Evolutionary conservation across 2,329 filamentous ascomycete species (phyloP).

Genomic region (Calonectria leucothoes): DNA sequence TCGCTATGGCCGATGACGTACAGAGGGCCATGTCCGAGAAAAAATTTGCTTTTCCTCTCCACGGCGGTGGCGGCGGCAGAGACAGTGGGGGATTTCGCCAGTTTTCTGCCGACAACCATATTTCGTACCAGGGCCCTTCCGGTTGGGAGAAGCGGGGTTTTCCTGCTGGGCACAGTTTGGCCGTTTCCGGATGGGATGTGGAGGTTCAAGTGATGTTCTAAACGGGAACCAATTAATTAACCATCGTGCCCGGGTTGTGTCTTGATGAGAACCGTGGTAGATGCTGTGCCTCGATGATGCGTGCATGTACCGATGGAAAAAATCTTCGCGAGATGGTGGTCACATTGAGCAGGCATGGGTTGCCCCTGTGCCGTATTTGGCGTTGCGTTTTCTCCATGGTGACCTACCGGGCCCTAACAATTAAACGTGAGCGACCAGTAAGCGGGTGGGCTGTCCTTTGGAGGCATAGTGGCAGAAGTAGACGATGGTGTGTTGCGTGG

Average conservation of each 20-base stretch:
- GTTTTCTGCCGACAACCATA: neutral
- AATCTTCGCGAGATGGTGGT: conserved; percentile 13
- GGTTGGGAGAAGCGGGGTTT: conserved; percentile 1
- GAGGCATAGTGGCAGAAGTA: conserved; percentile 15
- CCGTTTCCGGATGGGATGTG: neutral
- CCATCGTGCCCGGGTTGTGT: neutral
- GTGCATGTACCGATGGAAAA: conserved; percentile 2
- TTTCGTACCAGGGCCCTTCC: neutral
- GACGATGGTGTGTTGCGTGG: conserved; percentile 14
- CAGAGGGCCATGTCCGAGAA: neutral
- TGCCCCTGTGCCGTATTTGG: conserved; percentile 4
- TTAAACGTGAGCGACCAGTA: conserved; percentile 19
- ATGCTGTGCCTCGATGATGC: conserved; percentile 13
- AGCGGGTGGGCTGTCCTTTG: conserved; percentile 23
- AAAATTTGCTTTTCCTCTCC: conserved; percentile 2
- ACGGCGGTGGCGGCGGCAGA: neutral
- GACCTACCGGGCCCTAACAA: conserved; percentile 3
- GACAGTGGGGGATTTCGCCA: neutral
- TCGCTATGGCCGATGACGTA: conserved; percentile 12
- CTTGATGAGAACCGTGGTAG: neutral
- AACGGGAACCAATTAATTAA: neutral
- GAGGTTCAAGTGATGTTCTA: neutral
- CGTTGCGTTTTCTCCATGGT: neutral
- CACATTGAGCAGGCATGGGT: conserved; percentile 2
- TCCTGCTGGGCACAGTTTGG: neutral